These are phyloP conservation scores for Lentinula lateritia DNA, from an alignment of 768 basidiomycete species.

Conservation along the genomic window DNA sequence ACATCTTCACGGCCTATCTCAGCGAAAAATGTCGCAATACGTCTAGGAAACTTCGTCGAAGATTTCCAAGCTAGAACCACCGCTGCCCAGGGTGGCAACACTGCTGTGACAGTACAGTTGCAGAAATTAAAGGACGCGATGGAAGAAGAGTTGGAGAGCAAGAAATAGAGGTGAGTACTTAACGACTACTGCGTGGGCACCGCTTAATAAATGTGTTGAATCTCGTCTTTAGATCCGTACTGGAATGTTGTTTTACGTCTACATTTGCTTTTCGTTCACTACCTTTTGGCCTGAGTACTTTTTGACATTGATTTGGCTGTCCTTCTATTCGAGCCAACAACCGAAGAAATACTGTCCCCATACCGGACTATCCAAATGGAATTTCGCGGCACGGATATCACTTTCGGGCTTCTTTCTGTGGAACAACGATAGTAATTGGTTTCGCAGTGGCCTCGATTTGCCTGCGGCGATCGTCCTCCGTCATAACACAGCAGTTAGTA, in stretches of 20 bases:
- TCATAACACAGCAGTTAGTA: neutral
- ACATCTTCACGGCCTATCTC: conserved; percentile 30
- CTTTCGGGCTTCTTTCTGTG: no score
- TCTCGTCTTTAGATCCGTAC: neutral
- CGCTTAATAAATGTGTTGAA: neutral
- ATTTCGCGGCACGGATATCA: no score
- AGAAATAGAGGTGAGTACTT: neutral
- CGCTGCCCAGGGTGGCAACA: conserved; percentile 44
- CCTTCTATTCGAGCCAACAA: no score
- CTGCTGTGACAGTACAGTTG: conserved; percentile 53
- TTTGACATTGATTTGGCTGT: no score
- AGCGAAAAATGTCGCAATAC: conserved; percentile 32
- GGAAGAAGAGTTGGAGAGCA: conserved; percentile 31
- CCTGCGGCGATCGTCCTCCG: neutral
- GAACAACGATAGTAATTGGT: neutral
- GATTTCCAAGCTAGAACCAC: conserved; percentile 44
- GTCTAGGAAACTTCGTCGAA: conserved; percentile 39
- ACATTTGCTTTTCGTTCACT: no score
- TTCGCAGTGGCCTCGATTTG: neutral
- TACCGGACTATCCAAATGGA: no score
- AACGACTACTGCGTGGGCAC: neutral
- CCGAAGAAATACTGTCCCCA: no score
- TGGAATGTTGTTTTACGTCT: no score
- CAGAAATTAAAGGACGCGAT: conserved; percentile 51
- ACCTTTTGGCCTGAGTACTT: no score